A percentile compares a stretch with the other conserved stretches of the same genome.
phyloP scores from a whole-genome alignment of 2,329 filamentous ascomycete species.

The Hymenoscyphus salicellus region DNA sequence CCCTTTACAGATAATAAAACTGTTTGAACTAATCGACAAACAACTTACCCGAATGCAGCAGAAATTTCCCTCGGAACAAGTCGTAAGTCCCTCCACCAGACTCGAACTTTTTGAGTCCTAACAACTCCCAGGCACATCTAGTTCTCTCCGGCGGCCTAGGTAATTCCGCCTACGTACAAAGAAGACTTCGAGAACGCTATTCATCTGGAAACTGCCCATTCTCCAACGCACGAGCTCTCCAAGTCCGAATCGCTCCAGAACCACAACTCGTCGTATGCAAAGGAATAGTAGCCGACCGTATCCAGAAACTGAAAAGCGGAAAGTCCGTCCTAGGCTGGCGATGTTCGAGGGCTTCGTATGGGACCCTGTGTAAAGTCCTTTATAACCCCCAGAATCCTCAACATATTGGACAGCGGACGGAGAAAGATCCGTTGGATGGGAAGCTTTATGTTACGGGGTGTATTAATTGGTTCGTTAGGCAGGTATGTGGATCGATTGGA shows the following conservation, averaged over 20 bases:
- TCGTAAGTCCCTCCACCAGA: slow-evolving; percentile 6
- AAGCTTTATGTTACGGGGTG: slow-evolving; percentile 18
- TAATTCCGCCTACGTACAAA: slow-evolving; percentile 42
- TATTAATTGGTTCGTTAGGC: slow-evolving; percentile 21
- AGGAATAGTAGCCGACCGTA: slow-evolving; percentile 22
- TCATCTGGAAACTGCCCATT: slow-evolving; percentile 8
- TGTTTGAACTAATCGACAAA: slow-evolving; percentile 20
- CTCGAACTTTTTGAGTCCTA: neutral
- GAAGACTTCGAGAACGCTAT: slow-evolving; percentile 35
- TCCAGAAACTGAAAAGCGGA: slow-evolving; percentile 18
- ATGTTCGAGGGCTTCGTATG: slow-evolving; percentile 18
- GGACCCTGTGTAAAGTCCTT: slow-evolving; percentile 17
- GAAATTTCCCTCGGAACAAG: slow-evolving; percentile 15
- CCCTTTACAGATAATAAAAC: slow-evolving; percentile 12
- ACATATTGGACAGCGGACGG: slow-evolving; percentile 13
- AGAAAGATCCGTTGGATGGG: slow-evolving; percentile 17
- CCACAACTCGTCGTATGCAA: slow-evolving; percentile 25
- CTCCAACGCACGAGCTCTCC: slow-evolving; percentile 11
- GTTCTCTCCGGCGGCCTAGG: slow-evolving; percentile 44
- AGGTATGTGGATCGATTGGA: too few relatives aligned
- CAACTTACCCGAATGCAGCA: slow-evolving; percentile 16
- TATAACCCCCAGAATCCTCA: slow-evolving; percentile 12
- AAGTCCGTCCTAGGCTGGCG: slow-evolving; percentile 15
- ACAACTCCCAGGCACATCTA: slow-evolving; percentile 34
- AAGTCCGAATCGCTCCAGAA: slow-evolving; percentile 21